Evolutionary conservation across 1,284 basidiomycete genomes (phyloP).

Genomic region (Meira nashicola): DNA sequence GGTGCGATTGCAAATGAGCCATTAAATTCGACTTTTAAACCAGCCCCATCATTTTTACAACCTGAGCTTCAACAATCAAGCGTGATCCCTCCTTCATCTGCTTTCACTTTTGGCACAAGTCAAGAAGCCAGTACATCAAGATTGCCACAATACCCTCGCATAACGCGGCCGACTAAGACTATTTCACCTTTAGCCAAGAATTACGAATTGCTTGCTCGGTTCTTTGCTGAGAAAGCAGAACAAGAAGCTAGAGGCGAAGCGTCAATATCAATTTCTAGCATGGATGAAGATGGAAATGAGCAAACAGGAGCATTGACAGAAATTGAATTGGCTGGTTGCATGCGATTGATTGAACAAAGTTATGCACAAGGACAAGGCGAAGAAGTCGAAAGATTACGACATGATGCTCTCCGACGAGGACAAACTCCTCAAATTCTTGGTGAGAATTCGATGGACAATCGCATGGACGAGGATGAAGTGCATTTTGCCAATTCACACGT

Average conservation of each 20-base stretch:
- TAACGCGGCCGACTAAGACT: no score
- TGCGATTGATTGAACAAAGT: slow-evolving; percentile 34
- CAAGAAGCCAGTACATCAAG: neutral
- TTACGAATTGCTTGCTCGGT: slow-evolving; percentile 36
- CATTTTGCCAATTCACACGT: neutral
- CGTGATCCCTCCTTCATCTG: neutral
- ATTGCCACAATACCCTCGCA: slow-evolving; percentile 1
- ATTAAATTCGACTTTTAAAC: neutral
- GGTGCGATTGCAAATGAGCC: neutral
- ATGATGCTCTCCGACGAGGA: slow-evolving; percentile 1
- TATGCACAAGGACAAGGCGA: neutral
- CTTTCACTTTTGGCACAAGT: neutral
- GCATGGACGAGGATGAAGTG: neutral
- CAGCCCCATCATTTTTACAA: neutral
- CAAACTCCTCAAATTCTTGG: neutral
- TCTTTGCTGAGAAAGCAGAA: slow-evolving; percentile 38
- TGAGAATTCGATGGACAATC: neutral
- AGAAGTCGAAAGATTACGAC: slow-evolving; percentile 4
- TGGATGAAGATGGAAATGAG: neutral
- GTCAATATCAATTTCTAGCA: slow-evolving; percentile 1
- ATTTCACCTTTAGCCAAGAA: slow-evolving; percentile 27
- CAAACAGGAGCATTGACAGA: slow-evolving; percentile 29
- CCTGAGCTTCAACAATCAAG: no score
- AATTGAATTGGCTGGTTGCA: slow-evolving; percentile 38
- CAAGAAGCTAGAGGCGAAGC: slow-evolving; percentile 8